Base-by-base conservation (phyloP, 768 basidiomycete species). In the Pleurotus cornucopiae region DNA sequence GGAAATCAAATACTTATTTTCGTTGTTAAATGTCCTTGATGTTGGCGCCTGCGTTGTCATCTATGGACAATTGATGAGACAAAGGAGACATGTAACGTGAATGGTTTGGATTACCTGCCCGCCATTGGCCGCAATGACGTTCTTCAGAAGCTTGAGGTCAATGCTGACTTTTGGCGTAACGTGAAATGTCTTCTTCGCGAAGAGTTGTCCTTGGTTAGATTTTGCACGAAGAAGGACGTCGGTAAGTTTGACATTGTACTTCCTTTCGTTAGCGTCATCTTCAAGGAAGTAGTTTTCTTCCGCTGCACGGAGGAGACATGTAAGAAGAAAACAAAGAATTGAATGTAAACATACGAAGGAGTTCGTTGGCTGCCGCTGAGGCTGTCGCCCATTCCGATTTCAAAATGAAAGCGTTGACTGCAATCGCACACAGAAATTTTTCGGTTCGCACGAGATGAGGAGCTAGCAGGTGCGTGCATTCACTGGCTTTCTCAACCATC, bases 371-470 rank as follows among this genome's bases (percentile, higher is more conserved):
- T 26, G 74, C 75, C 3, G 81, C 78, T 9, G 82, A 88, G 0
- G 79, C 78, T 4, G 67, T 73, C 4, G 88, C 79, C 94, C 94
- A 97, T 34, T 80, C 72, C 52, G 78, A 76, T 2, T 76, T 80
- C 18, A 97, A 70, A 46, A 95, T 74, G 58, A 74, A 76, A 0
- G 89, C 86, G 0, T 79, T 82, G 0, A 69, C 69, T 0, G 88
- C 76, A 61, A 96, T 72, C 0, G 90, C 91, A 61, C 84, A 85
- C 0, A 97, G 75, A 65, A 96, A 89, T 67, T 96, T 97, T 65
- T 94, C 89, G 1, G 94, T 96, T 4, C 94, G 81, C 4, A 86
- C 83, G 21, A 95, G 74, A 23, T 76, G 74, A 34, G 78, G 80
- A 7, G 83, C 81, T 46, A 96, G 68, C 11, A 97, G 76, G 69